Base-by-base conservation (phyloP, 371 early-diverging fungal genomes). In the Mucor saturninus region DNA sequence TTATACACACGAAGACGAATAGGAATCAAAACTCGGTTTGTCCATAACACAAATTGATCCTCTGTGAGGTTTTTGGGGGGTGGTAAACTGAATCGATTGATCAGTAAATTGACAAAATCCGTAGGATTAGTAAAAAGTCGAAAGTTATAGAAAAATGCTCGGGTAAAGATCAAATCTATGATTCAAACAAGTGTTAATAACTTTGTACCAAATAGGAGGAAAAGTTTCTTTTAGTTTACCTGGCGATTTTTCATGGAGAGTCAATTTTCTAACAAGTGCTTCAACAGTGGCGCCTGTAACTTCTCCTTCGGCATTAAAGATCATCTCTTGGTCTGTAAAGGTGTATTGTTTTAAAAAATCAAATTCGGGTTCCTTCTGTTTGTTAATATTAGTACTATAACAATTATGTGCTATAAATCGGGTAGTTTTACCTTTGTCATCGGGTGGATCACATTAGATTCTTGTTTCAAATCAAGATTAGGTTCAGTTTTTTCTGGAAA, bases 91-190 rank as follows among this genome's bases (percentile, higher is more conserved):
- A 91, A 96, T 50, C 96, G 89, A 10, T 76, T 73, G 49, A 87
- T 82, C 55, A 98, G 76, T 32, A 84, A 60, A 7, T 81, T 72
- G 49, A 96, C 78, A 38, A 98, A 81, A 54, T 88, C 83, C 0
- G 71, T 72, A 3, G 97, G 84, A 5, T 89, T 80, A 0, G 90
- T 86, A 63, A 97, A 97, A 45, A 91, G 83, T 39, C 92, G 93
- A 79, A 94, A 96, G 38, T 93, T 95, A 68, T 97, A 86, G 73
- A 98, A 76, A 77, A 98, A 96, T 0, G 93, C 89, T 5, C 84
- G 84, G 6, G 87, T 85, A 77, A 93, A 96, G 50, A 84, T 76
- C 4, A 90, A 74, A 62, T 97, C 96, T 67, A 81, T 39, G 6
- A 8, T 15, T 32, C 40, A 30, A 31, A 43, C 11, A 45, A 32